These are phyloP conservation scores for Colletotrichum sp. DNA, from an alignment of 2,329 filamentous ascomycete genomes.

Conservation along the genomic window DNA sequence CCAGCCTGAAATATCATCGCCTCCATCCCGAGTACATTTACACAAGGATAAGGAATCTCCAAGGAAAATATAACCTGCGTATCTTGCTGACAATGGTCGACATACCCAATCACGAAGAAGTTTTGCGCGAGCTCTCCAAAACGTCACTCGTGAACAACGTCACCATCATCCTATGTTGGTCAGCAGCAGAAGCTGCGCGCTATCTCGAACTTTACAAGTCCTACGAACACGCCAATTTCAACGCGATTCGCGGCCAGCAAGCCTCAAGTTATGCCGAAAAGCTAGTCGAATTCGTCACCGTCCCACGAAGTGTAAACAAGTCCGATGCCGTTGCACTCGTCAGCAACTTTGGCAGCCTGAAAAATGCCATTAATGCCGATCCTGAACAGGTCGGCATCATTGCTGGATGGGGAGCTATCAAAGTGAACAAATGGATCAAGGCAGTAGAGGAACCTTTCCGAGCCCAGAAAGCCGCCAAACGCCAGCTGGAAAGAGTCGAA, in stretches of 20 bases:
- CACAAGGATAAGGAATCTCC: constrained; percentile 83
- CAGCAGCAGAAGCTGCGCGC: constrained; percentile 87
- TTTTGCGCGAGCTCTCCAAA: constrained; percentile 88
- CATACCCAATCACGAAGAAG: constrained; percentile 91
- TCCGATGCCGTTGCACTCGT: constrained; percentile 91
- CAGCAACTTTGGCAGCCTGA: constrained; percentile 88
- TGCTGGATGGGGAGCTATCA: constrained; percentile 94
- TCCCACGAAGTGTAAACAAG: constrained; percentile 90
- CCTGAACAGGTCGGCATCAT: constrained; percentile 85
- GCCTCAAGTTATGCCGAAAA: constrained; percentile 84
- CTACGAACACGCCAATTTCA: constrained; percentile 83
- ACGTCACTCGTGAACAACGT: constrained; percentile 92
- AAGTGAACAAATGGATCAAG: constrained; percentile 84
- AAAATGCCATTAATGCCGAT: constrained; percentile 84
- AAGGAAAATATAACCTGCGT: constrained; percentile 85
- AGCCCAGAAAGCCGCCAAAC: constrained; percentile 71
- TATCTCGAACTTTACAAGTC: constrained; percentile 96
- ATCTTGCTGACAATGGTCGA: constrained; percentile 92
- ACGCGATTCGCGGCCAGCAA: constrained; percentile 85
- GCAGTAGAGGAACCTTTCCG: constrained; percentile 87
- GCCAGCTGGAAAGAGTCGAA: constrained; percentile 27
- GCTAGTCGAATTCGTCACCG: constrained; percentile 90
- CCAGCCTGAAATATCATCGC: constrained; percentile 90
- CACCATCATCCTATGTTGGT: constrained; percentile 93
- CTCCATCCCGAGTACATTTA: constrained; percentile 98